Evolutionary conservation across 768 basidiomycete genomes (phyloP).

Genomic region (Omphalotus guepiniiformis): DNA sequence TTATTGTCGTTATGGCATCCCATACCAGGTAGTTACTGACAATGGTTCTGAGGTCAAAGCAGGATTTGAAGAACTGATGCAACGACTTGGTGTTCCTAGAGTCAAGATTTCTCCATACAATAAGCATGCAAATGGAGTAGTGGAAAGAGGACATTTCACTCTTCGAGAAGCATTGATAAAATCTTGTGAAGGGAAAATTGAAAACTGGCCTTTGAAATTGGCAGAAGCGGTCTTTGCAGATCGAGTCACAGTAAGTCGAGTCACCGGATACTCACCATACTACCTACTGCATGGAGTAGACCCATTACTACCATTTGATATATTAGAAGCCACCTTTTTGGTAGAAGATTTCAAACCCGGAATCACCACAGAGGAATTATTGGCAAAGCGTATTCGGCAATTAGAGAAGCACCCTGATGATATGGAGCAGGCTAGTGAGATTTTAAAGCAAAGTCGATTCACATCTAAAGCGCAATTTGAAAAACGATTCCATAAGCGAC

Average conservation of each 20-base stretch:
- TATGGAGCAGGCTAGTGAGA: conserved; percentile 13
- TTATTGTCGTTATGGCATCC: conserved; percentile 33
- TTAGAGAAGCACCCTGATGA: conserved; percentile 22
- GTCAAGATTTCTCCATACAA: neutral
- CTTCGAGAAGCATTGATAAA: neutral
- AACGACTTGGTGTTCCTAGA: conserved; percentile 25
- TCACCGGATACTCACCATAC: neutral
- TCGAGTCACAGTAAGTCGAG: neutral
- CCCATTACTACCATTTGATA: neutral
- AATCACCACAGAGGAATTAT: conserved; percentile 17
- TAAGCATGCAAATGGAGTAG: neutral
- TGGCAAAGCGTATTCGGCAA: conserved; percentile 19
- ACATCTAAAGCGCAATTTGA: too few species aligned
- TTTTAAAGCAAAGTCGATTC: conserved; percentile 15
- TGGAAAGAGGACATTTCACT: neutral
- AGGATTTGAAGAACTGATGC: conserved; percentile 18
- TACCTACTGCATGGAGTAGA: neutral
- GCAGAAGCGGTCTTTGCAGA: conserved; percentile 7
- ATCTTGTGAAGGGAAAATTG: conserved; percentile 22
- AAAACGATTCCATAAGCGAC: conserved; percentile 22
- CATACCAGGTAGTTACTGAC: conserved; percentile 36
- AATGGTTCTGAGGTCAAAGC: conserved; percentile 28
- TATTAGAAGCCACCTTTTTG: neutral
- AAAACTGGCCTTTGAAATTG: conserved; percentile 24
- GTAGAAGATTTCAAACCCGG: neutral